Evolutionary conservation across 2,329 filamentous ascomycete species (phyloP).

Genomic region (Aureobasidium uvarum): DNA sequence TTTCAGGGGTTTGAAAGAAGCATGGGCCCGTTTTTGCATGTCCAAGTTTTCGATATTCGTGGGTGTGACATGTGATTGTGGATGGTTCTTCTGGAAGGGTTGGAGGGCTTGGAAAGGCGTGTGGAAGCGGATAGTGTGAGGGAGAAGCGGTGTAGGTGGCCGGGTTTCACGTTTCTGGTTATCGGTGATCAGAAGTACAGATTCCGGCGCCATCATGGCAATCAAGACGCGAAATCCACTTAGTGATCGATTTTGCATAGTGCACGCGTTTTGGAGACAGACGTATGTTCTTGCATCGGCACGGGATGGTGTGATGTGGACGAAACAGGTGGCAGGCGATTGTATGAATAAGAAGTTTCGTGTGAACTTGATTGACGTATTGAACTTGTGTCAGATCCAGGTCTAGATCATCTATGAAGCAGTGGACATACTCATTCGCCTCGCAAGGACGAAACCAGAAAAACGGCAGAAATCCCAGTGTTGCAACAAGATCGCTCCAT

Average conservation of each 20-base stretch:
- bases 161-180: background rate
- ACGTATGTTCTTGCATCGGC: background rate
- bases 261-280: background rate
- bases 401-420: constrained; percentile 17
- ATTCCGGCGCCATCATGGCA: background rate
- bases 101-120: background rate
- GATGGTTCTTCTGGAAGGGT: background rate
- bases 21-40: background rate
- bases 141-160: background rate
- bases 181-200: background rate
- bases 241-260: background rate
- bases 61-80: constrained; percentile 11
- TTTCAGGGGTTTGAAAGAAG: constrained; percentile 2
- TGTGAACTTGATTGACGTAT: constrained; percentile 1
- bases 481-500: constrained; percentile 10
- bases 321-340: background rate
- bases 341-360: background rate
- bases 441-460: background rate
- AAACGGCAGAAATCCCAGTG: background rate
- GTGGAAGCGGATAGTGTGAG: background rate
- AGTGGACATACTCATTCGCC: background rate
- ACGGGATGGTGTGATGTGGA: background rate
- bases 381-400: background rate
- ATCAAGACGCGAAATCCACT: background rate
- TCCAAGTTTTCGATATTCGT: background rate